Evolutionary conservation across 768 basidiomycete species (phyloP), one percentile per base, ranked within the genome.

Genomic region (Russula brevipes): DNA sequence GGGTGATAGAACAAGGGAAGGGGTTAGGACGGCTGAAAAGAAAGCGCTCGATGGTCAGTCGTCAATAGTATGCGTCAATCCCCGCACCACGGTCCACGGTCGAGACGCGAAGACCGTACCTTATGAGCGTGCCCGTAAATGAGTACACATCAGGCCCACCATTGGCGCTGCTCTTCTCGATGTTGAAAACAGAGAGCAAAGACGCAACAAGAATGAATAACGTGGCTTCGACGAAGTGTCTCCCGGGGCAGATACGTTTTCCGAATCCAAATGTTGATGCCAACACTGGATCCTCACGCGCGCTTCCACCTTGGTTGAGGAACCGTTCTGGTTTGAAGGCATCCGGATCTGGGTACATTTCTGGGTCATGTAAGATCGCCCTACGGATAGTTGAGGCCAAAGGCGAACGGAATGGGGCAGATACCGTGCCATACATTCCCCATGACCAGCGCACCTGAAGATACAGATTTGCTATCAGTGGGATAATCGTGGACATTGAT

Each of bases 271-370:
- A 66, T 24, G 31, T n/a, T 3, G 49, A 2, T 3, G 30, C 14
- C 55, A 66, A 5, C 10, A 39, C n/a, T 11, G 60, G 61, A 35
- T 66, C 64, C 3, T 63, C 64, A 4, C 16, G 30, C 17, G 63
- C 16, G 38, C 24, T 56, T 30, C 64, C 61, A 17, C 63, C 60
- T 5, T 41, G 5, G 12, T 45, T 30, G 69, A 71, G 36, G 57
- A 66, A 70, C 12, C 72, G 64, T 35, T 64, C 63, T 0, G 72
- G 71, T 35, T 64, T 64, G 47, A 72, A 72, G 6, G 33, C 14
- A 17, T 67, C 61, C 16, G 72, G 71, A 10, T 71, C 64, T 11
- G 69, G 68, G 31, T 67, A 72, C 19, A 16, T 31, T 7, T 24
- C 57, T 3, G 65, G 66, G 31, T 72, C 65, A 14, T 64, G 70